Evolutionary conservation across 345 rosid species (phyloP), one percentile per base, ranked within the genome.

Genomic region (Salix arbutifolia): DNA sequence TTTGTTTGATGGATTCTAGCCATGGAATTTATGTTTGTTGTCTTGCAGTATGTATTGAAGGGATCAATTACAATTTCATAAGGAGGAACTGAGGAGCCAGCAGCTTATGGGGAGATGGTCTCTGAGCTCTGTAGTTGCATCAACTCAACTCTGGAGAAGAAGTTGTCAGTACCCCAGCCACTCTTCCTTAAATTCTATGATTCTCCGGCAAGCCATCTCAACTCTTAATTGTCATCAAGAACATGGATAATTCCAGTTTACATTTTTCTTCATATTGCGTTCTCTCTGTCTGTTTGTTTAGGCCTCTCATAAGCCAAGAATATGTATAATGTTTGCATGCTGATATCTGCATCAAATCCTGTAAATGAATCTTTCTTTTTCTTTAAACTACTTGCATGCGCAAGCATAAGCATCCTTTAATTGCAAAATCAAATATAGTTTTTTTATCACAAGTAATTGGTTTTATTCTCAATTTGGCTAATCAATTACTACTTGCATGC

Each of bases 261-360:
- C 83, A 46, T 74, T 75, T 76, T 81, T 86, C 86, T 73, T 87
- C 87, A 86, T 85, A 86, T 86, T 85, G 88, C 87, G 86, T 87
- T 88, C 80, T 81, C 81, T 86, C 74, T 83, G 81, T 87, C 74
- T 87, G 85, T 79, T 85, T 91, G 90, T 92, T 84, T 92, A 94
- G 99, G 95, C 94, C 83, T 87, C 88, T 81, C 94, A 91, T 81
- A 33, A 91, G 86, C 78, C 99, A 89, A 92, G 98, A 96, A 82
- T 79, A 88, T 92, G 95, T 92, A 85, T 93, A 89, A 89, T 94
- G 98, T 94, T 94, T 90, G 89, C 97, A 91, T 85, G 95, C 97
- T 87, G 90, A 85, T 95, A 91, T 87, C 98, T 89, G 97, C 85
- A 87, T 78, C 91, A 93, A 93, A 80, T 88, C 79, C 89, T 84